Evolutionary conservation across 192 early-diverging fungal genomes (phyloP).

Genomic region (Lobosporangium transversale): DNA sequence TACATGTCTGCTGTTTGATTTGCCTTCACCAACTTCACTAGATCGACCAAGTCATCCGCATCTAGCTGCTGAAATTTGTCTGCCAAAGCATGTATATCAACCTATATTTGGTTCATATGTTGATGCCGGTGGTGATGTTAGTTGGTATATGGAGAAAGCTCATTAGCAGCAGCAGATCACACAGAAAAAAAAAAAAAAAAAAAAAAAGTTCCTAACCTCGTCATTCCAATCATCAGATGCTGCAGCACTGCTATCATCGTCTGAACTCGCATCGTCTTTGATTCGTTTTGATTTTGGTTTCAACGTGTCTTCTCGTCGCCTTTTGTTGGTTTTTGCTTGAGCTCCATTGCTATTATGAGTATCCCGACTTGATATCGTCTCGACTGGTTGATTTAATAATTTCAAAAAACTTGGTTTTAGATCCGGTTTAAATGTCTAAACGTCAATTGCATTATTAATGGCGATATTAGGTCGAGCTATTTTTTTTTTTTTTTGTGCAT

Average conservation of each 20-base stretch:
- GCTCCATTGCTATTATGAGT: slow-evolving; percentile 12
- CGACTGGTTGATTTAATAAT: slow-evolving; percentile 29
- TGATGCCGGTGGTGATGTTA: no score
- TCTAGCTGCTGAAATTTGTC: slow-evolving; percentile 52
- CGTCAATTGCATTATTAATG: not conserved
- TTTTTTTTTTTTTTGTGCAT: no score
- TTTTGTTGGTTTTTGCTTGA: slow-evolving; percentile 26
- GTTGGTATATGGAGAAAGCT: no score
- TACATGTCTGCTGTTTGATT: slow-evolving; percentile 55
- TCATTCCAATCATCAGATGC: slow-evolving; percentile 27
- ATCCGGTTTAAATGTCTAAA: slow-evolving; percentile 43
- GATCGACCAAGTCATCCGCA: slow-evolving; percentile 49
- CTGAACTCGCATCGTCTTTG: slow-evolving; percentile 35
- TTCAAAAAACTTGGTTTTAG: slow-evolving; percentile 42
- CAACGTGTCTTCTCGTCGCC: slow-evolving; percentile 12
- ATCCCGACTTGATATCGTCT: slow-evolving; percentile 16
- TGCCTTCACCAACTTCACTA: slow-evolving; percentile 50
- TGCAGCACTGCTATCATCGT: slow-evolving; percentile 27
- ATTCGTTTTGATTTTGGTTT: slow-evolving; percentile 35
- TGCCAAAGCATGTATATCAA: slow-evolving; percentile 47
- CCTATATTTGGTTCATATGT: slow-evolving; percentile 5
- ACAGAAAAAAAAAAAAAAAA: no score
- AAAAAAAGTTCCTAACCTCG: no score
- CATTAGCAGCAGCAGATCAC: no score
- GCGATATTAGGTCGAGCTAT: no score